These are phyloP conservation scores for Rhododendron williamsianum DNA, from an alignment of 148 eudicot genomes.

Conservation along the genomic window DNA sequence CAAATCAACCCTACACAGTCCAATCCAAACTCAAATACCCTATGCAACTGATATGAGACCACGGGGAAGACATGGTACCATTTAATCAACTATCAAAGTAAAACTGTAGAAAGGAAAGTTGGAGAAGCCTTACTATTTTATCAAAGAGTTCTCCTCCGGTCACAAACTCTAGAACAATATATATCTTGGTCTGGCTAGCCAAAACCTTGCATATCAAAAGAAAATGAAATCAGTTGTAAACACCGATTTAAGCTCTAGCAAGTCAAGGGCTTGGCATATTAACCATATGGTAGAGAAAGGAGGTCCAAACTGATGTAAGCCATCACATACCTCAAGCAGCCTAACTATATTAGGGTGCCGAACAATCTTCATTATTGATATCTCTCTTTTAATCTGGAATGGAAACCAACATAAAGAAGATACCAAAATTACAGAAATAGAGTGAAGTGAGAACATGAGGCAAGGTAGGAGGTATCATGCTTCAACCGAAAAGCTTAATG, in stretches of 20 bases:
- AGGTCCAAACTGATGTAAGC: not conserved
- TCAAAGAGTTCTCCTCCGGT: conserved; percentile 96
- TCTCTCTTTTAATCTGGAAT: conserved; percentile 90
- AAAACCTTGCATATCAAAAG: conserved; percentile 55
- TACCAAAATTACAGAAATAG: not conserved
- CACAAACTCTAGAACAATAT: conserved; percentile 84
- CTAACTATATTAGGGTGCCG: conserved; percentile 87
- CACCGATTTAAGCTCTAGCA: conserved; percentile 5
- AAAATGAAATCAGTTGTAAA: not conserved
- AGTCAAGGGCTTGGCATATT: not conserved
- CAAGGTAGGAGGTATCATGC: not conserved
- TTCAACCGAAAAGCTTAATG: not conserved
- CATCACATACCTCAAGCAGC: conserved; percentile 64
- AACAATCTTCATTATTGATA: conserved; percentile 96
- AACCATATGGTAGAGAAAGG: not conserved
- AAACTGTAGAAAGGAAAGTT: not conserved
- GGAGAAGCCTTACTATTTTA: conserved; percentile 66
- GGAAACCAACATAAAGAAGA: conserved; percentile 25
- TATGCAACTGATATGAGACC: not conserved
- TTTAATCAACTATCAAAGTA: not conserved
- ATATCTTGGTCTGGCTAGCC: conserved; percentile 78
- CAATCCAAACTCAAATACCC: not conserved
- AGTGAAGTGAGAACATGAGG: not conserved
- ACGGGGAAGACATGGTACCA: not conserved
- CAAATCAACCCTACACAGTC: not conserved